Evolutionary conservation across 2,329 filamentous ascomycete species (phyloP).

Genomic region (Fusarium sp.): DNA sequence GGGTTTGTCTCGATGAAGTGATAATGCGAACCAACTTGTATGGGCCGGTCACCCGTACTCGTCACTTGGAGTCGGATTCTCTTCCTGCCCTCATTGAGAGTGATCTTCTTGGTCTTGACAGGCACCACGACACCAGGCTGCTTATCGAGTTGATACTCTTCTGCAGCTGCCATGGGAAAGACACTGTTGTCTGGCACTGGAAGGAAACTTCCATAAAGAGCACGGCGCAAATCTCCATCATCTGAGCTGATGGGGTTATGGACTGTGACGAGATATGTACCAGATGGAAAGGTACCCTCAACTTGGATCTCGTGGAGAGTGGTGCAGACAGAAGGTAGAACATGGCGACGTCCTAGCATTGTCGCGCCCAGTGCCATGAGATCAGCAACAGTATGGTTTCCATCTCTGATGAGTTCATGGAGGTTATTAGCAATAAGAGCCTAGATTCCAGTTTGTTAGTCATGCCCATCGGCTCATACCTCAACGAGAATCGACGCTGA

Average conservation of each 20-base stretch:
- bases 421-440: conserved; percentile 88
- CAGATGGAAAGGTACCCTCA: conserved; percentile 91
- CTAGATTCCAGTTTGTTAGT: conserved; percentile 55
- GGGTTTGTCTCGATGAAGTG: conserved; percentile 97
- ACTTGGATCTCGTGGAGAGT: conserved; percentile 90
- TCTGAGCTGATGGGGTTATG: conserved; percentile 89
- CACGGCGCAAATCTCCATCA: conserved; percentile 87
- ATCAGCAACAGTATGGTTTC: conserved; percentile 89
- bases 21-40: conserved; percentile 95
- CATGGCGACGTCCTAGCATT: conserved; percentile 93
- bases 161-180: conserved; percentile 75
- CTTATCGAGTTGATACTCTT: conserved; percentile 74
- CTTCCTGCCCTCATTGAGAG: conserved; percentile 79
- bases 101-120: conserved; percentile 74
- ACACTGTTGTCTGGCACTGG: conserved; percentile 77
- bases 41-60: conserved; percentile 88
- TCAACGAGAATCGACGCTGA: neutral
- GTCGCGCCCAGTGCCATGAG: conserved; percentile 92
- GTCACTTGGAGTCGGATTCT: conserved; percentile 82
- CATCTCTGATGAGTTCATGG: conserved; percentile 98
- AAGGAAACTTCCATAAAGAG: conserved; percentile 91
- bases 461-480: conserved; percentile 3
- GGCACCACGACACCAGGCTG: conserved; percentile 85
- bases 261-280: conserved; percentile 94
- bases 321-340: conserved; percentile 82